Evolutionary conservation across 768 basidiomycete genomes (phyloP), one percentile per base, ranked within the genome.

Genomic region (Russula abietina): DNA sequence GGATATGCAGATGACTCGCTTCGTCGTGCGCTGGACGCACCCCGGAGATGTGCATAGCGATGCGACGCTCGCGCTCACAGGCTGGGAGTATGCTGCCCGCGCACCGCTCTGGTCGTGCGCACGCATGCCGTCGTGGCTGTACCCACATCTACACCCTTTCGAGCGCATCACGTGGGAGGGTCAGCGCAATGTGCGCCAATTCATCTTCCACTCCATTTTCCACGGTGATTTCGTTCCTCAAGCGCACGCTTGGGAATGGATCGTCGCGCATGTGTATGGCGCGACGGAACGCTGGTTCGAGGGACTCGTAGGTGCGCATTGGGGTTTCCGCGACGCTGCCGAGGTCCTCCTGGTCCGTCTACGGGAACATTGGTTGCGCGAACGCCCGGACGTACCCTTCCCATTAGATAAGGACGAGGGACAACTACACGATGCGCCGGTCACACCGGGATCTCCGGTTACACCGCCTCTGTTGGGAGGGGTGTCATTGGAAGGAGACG

Each of bases 81-180:
- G 72, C 36, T 73, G 72, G 72, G 72, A 73, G 55, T 65, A 73
- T 55, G 72, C 72, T 19, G 54, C 62, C 46, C 69, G 72, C 10
- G 73, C 71, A 10, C 73, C 72, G 33, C 68, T 72, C 26, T 73
- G 72, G 72, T 71, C 73, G 22, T 73, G 73, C 54, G 72, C 72
- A 36, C 70, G 71, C 57, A 65, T 73, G 67, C 72, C 72, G 16
- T 64, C 64, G 33, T 73, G 71, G 70, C 60, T 73, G 30, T 36
- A 46, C 32, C 70, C 67, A 19, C 68, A 61, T 59, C 36, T 67
- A 5, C 62, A 61, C 38, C 61, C 66, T 28, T 59, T 63, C 59
- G 71, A 71, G 51, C 65, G 62, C 30, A 62, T 73, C 48, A 60
- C 68, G 36, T 69, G 70, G 67, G 67, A 68, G 16, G 65, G 66